Evolutionary conservation across 331 rosid species (phyloP).

Genomic region (Acacia concinna): DNA sequence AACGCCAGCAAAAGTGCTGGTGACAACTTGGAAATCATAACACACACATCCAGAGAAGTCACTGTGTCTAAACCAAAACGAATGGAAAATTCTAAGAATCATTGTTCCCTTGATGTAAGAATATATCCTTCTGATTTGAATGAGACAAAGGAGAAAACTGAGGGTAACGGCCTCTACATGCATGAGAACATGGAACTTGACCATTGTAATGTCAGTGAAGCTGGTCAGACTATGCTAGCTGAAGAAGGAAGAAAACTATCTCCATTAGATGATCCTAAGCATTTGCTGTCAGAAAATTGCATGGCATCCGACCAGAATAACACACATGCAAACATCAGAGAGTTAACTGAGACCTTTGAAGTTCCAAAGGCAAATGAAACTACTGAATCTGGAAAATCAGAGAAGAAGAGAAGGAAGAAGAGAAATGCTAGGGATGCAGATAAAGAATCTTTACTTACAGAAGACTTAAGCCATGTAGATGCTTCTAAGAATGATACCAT

Average conservation of each 20-base stretch:
- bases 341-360: slow-evolving; percentile 36
- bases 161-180: slow-evolving; percentile 16
- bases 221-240: slow-evolving; percentile 28
- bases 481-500: slow-evolving; percentile 30
- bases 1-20: slow-evolving; percentile 24
- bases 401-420: slow-evolving; percentile 43
- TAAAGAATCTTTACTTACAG: slow-evolving; percentile 23
- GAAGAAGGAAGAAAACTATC: slow-evolving; percentile 42
- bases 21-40: slow-evolving; percentile 36
- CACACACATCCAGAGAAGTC: slow-evolving; percentile 39
- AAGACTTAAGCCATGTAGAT: slow-evolving; percentile 22
- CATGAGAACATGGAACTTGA: slow-evolving; percentile 31
- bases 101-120: slow-evolving; percentile 21
- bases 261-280: slow-evolving; percentile 36
- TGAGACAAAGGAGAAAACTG: slow-evolving; percentile 35
- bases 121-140: slow-evolving; percentile 27
- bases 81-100: slow-evolving; percentile 28
- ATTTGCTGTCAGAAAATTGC: slow-evolving; percentile 34
- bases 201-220: slow-evolving; percentile 30
- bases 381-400: slow-evolving; percentile 32
- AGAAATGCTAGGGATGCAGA: slow-evolving; percentile 41
- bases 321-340: slow-evolving; percentile 28
- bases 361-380: slow-evolving; percentile 31
- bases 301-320: slow-evolving; percentile 32
- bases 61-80: slow-evolving; percentile 29